Conservation (phyloP, 2,329 filamentous ascomycete species). For the Remersonia thermophila region DNA sequence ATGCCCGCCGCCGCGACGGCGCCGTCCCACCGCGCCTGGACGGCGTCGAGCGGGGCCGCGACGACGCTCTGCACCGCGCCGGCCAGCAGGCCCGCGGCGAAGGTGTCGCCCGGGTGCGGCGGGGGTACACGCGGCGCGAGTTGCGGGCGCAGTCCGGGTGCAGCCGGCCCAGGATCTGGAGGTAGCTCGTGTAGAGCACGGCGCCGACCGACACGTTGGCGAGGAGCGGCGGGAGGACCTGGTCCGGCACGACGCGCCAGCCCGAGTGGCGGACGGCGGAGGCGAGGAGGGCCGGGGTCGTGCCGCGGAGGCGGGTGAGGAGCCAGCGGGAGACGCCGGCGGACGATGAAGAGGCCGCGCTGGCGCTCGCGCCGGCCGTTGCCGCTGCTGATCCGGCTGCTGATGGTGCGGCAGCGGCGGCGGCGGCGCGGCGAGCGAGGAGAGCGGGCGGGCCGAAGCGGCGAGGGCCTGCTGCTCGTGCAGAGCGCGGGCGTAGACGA, state of each 20-base stretch:
- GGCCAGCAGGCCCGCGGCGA: constrained; percentile 57
- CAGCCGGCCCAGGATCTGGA: constrained; percentile 53
- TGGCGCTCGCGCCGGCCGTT: constrained; percentile 20
- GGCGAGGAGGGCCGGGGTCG: constrained; percentile 56
- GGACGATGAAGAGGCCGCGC: too few relatives aligned
- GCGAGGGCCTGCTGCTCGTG: constrained; percentile 39
- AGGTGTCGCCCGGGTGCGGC: constrained; percentile 49
- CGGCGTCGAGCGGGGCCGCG: constrained; percentile 63
- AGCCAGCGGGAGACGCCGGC: constrained; percentile 22
- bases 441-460: too few relatives aligned
- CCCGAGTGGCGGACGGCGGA: constrained; percentile 58
- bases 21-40: constrained; percentile 58
- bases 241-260: constrained; percentile 62
- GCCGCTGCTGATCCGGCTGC: constrained; percentile 13
- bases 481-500: constrained; percentile 43
- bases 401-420: not conserved
- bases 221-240: constrained; percentile 62
- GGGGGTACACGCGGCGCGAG: constrained; percentile 58
- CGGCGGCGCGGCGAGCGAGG: not conserved
- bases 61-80: constrained; percentile 58
- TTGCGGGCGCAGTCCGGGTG: constrained; percentile 50
- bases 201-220: constrained; percentile 65
- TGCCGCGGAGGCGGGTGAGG: constrained; percentile 44
- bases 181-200: constrained; percentile 63
- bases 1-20: constrained; percentile 21